Base-by-base conservation (phyloP, 2,329 filamentous ascomycete species). In the Colletotrichum eremochloae region DNA sequence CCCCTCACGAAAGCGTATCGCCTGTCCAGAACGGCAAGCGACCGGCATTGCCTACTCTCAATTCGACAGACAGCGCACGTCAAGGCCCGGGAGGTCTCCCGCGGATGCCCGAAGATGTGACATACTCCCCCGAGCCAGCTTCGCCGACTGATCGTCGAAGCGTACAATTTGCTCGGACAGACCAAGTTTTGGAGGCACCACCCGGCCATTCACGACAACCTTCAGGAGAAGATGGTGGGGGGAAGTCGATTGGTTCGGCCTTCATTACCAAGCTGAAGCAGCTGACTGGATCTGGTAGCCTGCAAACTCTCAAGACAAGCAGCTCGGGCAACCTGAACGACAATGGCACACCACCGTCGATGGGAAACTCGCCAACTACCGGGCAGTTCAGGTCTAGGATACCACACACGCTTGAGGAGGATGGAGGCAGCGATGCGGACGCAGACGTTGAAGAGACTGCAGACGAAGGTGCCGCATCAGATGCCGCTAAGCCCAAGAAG, bases 361-460 rank as follows among this genome's bases (percentile, higher is more conserved):
- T 82, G 15, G 77, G 83, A 6, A 86, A 81, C 74, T 89, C 89
- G 14, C 88, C 90, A 2, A 84, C 83, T 1, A 77, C 81, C 8
- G 78, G 81, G 2, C 84, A 87, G 50, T 77, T 81, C 31, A 82
- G 84, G 40, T 83, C 85, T 58, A 84, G 85, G 68, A 84, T 90
- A 74, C 88, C 88, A 12, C 84, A 87, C 29, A 89, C 86, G 1
- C 80, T 90, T 67, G 81, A 84, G 53, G 88, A 89, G 75, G 86
- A 87, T 24, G 70, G 46, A 18, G 90, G 89, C 29, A 93, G 91
- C 79, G 94, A 95, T 80, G 90, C 86, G 18, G 92, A 93, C 77
- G 91, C 93, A 0, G 94, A 96, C 80, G 94, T 92, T 1, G 95
- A 97, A 79, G 94, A 96, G 79, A 97, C 94, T 56, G 93, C 91